These are phyloP conservation scores for Pseudogymnoascus sp. DNA, from an alignment of 2,329 filamentous ascomycete species.

Conservation along the genomic window DNA sequence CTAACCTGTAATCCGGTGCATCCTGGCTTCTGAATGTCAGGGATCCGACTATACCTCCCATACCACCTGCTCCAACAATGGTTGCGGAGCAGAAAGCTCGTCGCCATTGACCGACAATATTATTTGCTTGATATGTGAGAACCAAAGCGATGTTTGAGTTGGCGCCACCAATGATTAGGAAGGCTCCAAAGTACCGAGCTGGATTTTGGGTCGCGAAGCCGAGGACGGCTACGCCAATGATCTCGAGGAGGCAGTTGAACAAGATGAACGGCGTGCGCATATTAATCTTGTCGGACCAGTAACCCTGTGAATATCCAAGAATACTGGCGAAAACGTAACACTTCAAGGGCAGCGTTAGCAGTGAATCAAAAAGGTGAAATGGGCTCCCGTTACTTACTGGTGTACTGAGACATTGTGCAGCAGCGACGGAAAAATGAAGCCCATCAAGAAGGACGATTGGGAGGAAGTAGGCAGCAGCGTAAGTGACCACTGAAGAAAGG, in stretches of 20 bases:
- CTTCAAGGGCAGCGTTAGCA: neutral
- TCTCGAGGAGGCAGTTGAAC: slow-evolving; percentile 37
- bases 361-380: neutral
- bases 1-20: slow-evolving; percentile 36
- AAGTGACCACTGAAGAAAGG: slow-evolving; percentile 59
- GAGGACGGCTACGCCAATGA: slow-evolving; percentile 31
- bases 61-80: slow-evolving; percentile 65
- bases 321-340: slow-evolving; percentile 35
- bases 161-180: neutral
- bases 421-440: slow-evolving; percentile 43
- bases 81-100: slow-evolving; percentile 69
- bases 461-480: slow-evolving; percentile 68
- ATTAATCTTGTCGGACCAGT: slow-evolving; percentile 41
- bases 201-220: slow-evolving; percentile 39
- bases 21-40: slow-evolving; percentile 60
- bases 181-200: slow-evolving; percentile 46
- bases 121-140: slow-evolving; percentile 78
- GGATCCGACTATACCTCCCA: slow-evolving; percentile 69
- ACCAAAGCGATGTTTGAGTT: slow-evolving; percentile 68
- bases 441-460: slow-evolving; percentile 59
- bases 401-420: slow-evolving; percentile 43
- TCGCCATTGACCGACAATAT: slow-evolving; percentile 84
- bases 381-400: slow-evolving; percentile 27
- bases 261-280: slow-evolving; percentile 41
- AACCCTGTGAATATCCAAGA: slow-evolving; percentile 35